These are phyloP conservation scores for Mucor piriformis DNA, from an alignment of 371 early-diverging fungal genomes.

Conservation along the genomic window DNA sequence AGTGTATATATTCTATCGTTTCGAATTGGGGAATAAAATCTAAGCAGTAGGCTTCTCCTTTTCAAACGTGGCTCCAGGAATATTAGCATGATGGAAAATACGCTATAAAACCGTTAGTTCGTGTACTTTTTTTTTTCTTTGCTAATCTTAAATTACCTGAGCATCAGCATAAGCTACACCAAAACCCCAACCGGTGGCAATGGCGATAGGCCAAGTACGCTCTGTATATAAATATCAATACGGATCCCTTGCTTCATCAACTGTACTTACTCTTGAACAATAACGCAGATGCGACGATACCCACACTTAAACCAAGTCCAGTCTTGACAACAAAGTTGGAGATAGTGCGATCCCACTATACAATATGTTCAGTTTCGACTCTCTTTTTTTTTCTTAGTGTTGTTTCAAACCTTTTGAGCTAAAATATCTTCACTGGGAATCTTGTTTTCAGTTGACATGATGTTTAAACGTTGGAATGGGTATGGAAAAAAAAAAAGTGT, in stretches of 20 bases:
- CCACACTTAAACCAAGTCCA: conserved; percentile 86
- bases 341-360: conserved; percentile 87
- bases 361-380: not conserved
- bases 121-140: not conserved
- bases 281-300: conserved; percentile 86
- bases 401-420: conserved; percentile 48
- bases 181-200: conserved; percentile 85
- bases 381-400: not conserved
- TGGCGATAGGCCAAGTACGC: conserved; percentile 89
- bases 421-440: conserved; percentile 60
- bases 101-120: conserved; percentile 44
- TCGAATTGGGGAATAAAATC: conserved; percentile 6
- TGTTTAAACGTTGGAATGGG: not conserved
- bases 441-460: conserved; percentile 51
- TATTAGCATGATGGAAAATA: conserved; percentile 51
- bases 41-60: conserved; percentile 53
- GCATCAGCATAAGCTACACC: conserved; percentile 90
- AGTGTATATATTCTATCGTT: not conserved
- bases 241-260: not conserved
- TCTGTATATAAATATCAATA: conserved; percentile 46
- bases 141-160: conserved; percentile 47
- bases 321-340: conserved; percentile 87
- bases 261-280: conserved; percentile 87
- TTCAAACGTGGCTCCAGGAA: conserved; percentile 49
- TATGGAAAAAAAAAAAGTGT: not conserved